Percentiles rank a stretch among this genome's conserved stretches.
Conservation (phyloP, 2,329 filamentous ascomycete species). For the Diaporthe ilicicola region DNA sequence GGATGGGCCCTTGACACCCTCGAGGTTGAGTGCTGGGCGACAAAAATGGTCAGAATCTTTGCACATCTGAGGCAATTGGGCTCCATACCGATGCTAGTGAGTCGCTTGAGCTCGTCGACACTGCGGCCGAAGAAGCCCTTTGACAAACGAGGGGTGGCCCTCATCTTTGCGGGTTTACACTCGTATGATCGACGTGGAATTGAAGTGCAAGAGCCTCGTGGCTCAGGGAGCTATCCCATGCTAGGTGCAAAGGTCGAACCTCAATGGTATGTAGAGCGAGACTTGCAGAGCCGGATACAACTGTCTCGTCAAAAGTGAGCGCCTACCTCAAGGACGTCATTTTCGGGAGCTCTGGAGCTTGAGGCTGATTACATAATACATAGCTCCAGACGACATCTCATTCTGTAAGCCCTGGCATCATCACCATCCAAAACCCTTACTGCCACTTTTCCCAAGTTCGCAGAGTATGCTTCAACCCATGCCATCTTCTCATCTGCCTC, state of each 20-base stretch:
- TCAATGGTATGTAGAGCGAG: neutral
- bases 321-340: slow-evolving; percentile 6
- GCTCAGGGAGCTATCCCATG: slow-evolving; percentile 18
- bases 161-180: slow-evolving; percentile 50
- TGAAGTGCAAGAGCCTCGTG: slow-evolving; percentile 20
- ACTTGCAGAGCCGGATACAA: neutral
- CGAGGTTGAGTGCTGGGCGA: slow-evolving; percentile 69
- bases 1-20: slow-evolving; percentile 72
- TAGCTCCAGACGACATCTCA: neutral
- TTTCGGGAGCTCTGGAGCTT: slow-evolving; percentile 15
- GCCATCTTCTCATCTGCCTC: no score
- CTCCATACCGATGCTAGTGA: slow-evolving; percentile 62
- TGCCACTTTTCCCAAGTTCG: no score
- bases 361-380: slow-evolving; percentile 1
- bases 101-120: slow-evolving; percentile 66
- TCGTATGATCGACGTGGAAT: neutral
- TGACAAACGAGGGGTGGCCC: slow-evolving; percentile 52
- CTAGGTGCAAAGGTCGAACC: neutral
- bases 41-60: slow-evolving; percentile 30
- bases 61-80: neutral
- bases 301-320: neutral
- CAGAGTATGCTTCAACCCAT: neutral
- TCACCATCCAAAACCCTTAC: no score
- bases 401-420: neutral
- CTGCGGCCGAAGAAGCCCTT: slow-evolving; percentile 67